A percentile compares a stretch with the other conserved stretches of the same genome.
phyloP scores from a whole-genome alignment of 2,329 filamentous ascomycete genomes.

The Fusarium nanum region DNA sequence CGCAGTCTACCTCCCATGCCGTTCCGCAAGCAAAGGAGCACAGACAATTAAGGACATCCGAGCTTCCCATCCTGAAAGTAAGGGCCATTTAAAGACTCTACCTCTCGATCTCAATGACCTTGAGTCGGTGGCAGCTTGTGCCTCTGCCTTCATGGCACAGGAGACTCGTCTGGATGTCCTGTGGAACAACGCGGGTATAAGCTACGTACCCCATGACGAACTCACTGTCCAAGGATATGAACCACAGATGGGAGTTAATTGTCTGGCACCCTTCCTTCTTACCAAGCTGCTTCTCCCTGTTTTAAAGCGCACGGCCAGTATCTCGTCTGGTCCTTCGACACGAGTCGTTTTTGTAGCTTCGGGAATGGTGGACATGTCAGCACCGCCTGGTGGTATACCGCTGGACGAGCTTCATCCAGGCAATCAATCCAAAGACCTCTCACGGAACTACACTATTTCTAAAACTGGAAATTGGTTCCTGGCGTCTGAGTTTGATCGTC shows the following conservation, averaged over 20 bases:
- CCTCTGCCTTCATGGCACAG: background rate
- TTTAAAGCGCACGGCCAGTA: background rate
- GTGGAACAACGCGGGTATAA: background rate
- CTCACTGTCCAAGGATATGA: background rate
- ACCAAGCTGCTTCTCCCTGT: background rate
- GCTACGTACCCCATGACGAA: background rate
- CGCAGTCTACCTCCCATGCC: background rate
- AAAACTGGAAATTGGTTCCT: background rate
- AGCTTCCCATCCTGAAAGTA: background rate
- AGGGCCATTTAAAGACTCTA: background rate
- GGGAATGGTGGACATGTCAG: background rate
- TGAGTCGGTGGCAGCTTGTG: background rate
- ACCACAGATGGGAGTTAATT: background rate
- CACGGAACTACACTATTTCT: background rate
- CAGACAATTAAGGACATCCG: background rate
- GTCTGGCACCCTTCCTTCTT: background rate
- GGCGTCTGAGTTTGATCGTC: background rate
- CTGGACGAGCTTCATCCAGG: background rate
- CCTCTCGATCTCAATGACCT: background rate
- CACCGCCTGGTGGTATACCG: background rate
- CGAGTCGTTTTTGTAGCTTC: background rate
- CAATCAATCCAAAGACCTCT: background rate
- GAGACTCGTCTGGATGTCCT: background rate
- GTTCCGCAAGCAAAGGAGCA: fast-evolving
- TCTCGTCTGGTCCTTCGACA: background rate